Percentiles rank a stretch among this genome's conserved stretches.
Conservation (phyloP, 2,329 filamentous ascomycete species). For the Blastomyces parvus region DNA sequence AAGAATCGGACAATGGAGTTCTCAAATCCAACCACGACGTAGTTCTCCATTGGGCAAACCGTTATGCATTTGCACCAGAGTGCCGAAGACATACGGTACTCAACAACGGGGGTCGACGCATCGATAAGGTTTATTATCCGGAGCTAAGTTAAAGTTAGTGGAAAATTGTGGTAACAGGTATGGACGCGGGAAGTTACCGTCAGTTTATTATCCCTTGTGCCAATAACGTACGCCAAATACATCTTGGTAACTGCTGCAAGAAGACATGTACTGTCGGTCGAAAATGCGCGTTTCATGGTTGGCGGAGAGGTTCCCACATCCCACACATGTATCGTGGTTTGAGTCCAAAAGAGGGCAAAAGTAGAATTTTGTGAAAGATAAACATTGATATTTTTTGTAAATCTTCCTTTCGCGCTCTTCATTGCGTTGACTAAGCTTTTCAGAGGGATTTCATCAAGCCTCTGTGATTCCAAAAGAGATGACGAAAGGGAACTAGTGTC, state of each 20-base stretch:
- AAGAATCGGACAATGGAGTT: constrained; percentile 35
- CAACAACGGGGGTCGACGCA: constrained; percentile 24
- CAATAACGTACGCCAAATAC: constrained; percentile 34
- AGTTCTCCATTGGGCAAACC: constrained; percentile 34
- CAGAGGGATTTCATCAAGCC: constrained; percentile 33
- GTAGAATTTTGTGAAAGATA: constrained; percentile 33
- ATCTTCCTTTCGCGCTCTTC: constrained; percentile 26
- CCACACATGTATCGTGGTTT: constrained; percentile 32
- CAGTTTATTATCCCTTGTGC: constrained; percentile 34
- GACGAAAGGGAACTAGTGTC: constrained; percentile 35
- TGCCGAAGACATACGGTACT: constrained; percentile 34
- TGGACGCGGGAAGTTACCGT: constrained; percentile 25
- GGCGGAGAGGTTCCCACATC: constrained; percentile 33
- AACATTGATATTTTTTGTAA: constrained; percentile 28
- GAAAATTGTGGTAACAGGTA: not conserved
- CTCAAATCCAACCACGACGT: constrained; percentile 36
- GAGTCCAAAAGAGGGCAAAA: constrained; percentile 34
- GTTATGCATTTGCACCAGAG: constrained; percentile 35
- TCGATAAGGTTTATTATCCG: constrained; percentile 32
- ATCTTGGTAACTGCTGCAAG: constrained; percentile 31
- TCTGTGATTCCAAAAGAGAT: constrained; percentile 26
- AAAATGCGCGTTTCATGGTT: constrained; percentile 25
- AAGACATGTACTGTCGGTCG: constrained; percentile 33
- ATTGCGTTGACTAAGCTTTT: constrained; percentile 22
- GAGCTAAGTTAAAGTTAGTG: constrained; percentile 22